phyloP scores from a whole-genome alignment of 306 rosid genomes.

The Prunus fruticosa region DNA sequence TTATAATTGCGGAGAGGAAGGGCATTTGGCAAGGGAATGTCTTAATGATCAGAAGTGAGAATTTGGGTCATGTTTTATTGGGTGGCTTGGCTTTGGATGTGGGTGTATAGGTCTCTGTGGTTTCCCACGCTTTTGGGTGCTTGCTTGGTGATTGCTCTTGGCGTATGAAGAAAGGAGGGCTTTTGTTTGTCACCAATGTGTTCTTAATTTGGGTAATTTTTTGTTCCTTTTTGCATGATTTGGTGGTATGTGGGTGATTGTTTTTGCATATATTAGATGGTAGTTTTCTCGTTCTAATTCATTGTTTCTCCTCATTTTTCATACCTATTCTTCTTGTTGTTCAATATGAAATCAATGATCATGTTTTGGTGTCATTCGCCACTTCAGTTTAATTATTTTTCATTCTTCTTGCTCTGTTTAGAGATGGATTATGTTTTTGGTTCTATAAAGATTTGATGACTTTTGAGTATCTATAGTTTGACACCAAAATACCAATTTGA shows the following conservation, averaged over 20 bases:
- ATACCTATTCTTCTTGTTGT: constrained; percentile 7
- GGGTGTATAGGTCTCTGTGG: constrained; percentile 5
- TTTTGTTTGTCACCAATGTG: constrained; percentile 2
- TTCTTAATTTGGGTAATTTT: constrained; percentile 17
- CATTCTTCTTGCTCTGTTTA: background rate
- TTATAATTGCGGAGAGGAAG: constrained; percentile 73
- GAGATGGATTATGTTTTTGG: background rate
- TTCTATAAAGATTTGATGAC: background rate
- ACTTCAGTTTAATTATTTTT: background rate
- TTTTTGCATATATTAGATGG: constrained; percentile 9
- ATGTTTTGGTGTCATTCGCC: background rate
- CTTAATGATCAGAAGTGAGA: constrained; percentile 40
- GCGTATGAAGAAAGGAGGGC: background rate
- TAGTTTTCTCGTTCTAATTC: constrained; percentile 1
- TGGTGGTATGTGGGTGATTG: constrained; percentile 15
- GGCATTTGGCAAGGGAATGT: constrained; percentile 83
- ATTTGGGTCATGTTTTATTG: background rate
- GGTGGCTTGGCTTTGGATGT: background rate
- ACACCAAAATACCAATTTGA: background rate
- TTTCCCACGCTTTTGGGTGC: constrained; percentile 15
- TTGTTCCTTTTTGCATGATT: constrained; percentile 21
- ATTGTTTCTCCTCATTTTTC: constrained; percentile 1
- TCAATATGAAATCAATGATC: constrained; percentile 7
- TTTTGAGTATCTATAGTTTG: background rate
- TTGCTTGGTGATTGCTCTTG: constrained; percentile 21